Conservation (phyloP, 176 grass and related monocot species). For the Triticum urartu region DNA sequence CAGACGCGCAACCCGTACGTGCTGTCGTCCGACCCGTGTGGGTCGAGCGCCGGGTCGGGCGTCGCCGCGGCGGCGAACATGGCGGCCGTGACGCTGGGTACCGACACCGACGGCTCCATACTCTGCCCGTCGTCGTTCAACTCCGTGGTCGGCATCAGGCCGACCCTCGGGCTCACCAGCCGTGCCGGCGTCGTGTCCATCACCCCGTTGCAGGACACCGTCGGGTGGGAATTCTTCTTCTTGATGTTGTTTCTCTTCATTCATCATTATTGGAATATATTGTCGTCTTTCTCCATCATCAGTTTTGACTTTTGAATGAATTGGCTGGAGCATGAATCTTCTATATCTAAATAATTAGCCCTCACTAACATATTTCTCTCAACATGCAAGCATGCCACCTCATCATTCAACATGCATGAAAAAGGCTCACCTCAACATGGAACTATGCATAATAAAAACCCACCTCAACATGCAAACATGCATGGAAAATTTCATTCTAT, state of each 20-base stretch:
- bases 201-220: constrained; percentile 41
- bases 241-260: too few relatives aligned
- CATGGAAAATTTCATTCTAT: too few relatives aligned
- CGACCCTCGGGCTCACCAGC: constrained; percentile 57
- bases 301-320: too few relatives aligned
- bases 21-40: constrained; percentile 33
- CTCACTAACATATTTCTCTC: too few relatives aligned
- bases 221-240: constrained; percentile 39
- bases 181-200: constrained; percentile 43
- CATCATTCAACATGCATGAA: too few relatives aligned
- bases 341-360: too few relatives aligned
- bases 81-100: constrained; percentile 53
- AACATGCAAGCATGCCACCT: too few relatives aligned
- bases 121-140: constrained; percentile 42
- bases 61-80: constrained; percentile 56
- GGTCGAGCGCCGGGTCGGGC: constrained; percentile 39
- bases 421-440: too few relatives aligned
- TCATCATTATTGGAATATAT: too few relatives aligned
- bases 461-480: too few relatives aligned
- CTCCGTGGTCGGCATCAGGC: constrained; percentile 61
- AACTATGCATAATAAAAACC: too few relatives aligned
- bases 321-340: too few relatives aligned
- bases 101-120: constrained; percentile 56
- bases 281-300: accelerated
- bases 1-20: constrained; percentile 46